phyloP scores from a whole-genome alignment of 2,329 filamentous ascomycete species.

The Leptodontidium sp. region DNA sequence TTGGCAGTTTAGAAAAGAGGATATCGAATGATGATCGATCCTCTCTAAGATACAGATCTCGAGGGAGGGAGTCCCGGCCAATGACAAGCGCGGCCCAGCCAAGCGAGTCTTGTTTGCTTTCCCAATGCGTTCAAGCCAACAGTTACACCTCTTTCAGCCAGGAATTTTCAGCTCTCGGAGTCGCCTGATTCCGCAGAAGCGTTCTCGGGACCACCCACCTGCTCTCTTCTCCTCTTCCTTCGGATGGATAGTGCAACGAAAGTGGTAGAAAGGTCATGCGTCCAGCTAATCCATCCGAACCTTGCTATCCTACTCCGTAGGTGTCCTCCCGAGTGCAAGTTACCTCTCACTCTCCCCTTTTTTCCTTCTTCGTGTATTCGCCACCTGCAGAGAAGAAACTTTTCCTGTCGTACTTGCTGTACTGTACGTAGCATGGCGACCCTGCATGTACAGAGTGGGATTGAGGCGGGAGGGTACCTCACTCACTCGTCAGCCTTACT shows the following conservation, averaged over 20 bases:
- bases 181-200: conserved; percentile 9
- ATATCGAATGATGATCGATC: background rate
- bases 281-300: conserved; percentile 8
- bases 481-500: background rate
- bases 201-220: conserved; percentile 3
- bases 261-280: background rate
- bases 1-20: background rate
- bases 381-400: background rate
- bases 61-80: background rate
- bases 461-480: background rate
- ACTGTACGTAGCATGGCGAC: background rate
- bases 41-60: conserved; percentile 1
- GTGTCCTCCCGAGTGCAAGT: background rate
- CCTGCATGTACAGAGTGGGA: background rate
- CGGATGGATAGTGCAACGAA: background rate
- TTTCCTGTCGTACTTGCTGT: background rate
- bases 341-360: too few species aligned
- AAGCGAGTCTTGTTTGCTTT: conserved; percentile 2
- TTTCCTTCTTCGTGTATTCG: conserved; percentile 7
- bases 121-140: conserved; percentile 1
- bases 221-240: background rate
- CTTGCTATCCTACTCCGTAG: background rate
- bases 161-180: background rate
- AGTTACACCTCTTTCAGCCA: background rate
- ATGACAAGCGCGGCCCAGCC: background rate